phyloP scores from a whole-genome alignment of 2,329 filamentous ascomycete genomes.

The Bipolaris bicolor region DNA sequence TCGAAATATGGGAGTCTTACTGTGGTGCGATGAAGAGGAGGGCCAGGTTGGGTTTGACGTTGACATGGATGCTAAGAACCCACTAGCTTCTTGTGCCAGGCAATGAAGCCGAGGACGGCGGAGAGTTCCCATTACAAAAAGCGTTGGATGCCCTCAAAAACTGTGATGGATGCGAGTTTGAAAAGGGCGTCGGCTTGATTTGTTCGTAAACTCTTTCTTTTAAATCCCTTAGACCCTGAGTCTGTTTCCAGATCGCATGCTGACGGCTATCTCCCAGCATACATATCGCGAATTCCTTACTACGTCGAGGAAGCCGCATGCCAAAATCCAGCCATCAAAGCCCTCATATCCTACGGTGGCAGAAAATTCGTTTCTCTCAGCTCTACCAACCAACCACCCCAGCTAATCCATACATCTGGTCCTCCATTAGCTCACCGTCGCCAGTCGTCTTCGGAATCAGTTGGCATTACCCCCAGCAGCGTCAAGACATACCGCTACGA shows the following conservation, averaged over 20 bases:
- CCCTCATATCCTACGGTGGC: constrained; percentile 42
- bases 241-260: neutral
- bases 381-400: constrained; percentile 29
- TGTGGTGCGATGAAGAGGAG: constrained; percentile 42
- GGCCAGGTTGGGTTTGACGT: neutral
- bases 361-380: constrained; percentile 36
- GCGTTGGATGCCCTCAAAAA: constrained; percentile 32
- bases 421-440: constrained; percentile 23
- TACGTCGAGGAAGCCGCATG: constrained; percentile 40
- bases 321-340: constrained; percentile 36
- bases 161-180: constrained; percentile 33
- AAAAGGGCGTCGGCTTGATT: constrained; percentile 39
- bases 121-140: constrained; percentile 40
- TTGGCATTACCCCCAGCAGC: constrained; percentile 12
- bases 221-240: neutral
- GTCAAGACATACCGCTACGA: constrained; percentile 37
- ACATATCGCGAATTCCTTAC: constrained; percentile 39
- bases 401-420: constrained; percentile 40
- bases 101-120: constrained; percentile 37
- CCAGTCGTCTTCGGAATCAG: constrained; percentile 28
- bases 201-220: constrained; percentile 26
- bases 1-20: neutral
- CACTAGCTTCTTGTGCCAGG: constrained; percentile 54
- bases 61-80: neutral
- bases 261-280: constrained; percentile 30